Base-by-base conservation (phyloP, 2,329 filamentous ascomycete genomes). In the Aspergillus spinulosporus region DNA sequence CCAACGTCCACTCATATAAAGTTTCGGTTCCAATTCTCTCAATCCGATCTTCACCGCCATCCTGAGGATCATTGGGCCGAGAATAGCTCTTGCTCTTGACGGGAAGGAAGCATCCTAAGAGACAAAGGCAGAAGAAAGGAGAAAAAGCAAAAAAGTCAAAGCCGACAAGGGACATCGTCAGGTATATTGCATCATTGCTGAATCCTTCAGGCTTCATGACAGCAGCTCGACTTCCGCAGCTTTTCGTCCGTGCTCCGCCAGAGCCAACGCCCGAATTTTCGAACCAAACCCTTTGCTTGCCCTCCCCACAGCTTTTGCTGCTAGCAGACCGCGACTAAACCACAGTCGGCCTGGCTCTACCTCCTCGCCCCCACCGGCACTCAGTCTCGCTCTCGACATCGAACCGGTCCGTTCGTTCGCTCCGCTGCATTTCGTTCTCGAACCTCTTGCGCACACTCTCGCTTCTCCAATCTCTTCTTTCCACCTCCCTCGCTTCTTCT, bases 21-120 rank as follows among this genome's bases (percentile, higher is more conserved):
- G 42, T 52, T 52, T 52, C 34, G 49, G 42, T 47, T 47, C 42
- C 43, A 44, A 46, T 40, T 29, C 26, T 37, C 15, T 34, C 46
- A 55, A 39, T 39, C 47, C 40, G 26, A 51, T 39, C 47, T 52
- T 52, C 54, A 56, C 54, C 54, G 54, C 54, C 54, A 50, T 50
- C 54, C 47, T 45, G 9, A 36, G 42, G 26, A 44, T 7, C 14
- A 28, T 28, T 28, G 9, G 42, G 34, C 9, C 34, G 34, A 37
- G 42, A 15, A 12, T 39, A 50, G 14, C 14, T 8, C 5, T 21
- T 42, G 21, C 39, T n/a, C 6, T n/a, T 21, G 21, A 21, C 21
- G 21, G 21, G 21, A 21, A 21, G 21, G 21, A 21, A 31, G 29
- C 31, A 31, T 6, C 15, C 14, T 9, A 3, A 37, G 39, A 49